These are phyloP conservation scores for Papiliotrema fonsecae DNA, from an alignment of 1,284 basidiomycete species.

Conservation along the genomic window DNA sequence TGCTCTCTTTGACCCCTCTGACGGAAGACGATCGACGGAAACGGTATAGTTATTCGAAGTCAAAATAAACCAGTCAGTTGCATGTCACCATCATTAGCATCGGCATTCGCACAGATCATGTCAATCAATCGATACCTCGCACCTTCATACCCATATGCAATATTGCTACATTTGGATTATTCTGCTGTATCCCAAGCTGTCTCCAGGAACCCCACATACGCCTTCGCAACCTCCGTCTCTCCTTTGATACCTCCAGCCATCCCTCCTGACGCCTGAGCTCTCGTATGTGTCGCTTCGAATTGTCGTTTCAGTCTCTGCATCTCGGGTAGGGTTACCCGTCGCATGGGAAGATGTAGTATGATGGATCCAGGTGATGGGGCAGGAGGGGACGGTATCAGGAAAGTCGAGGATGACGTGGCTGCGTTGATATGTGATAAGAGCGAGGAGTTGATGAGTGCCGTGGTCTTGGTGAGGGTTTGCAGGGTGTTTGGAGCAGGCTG, in stretches of 20 bases:
- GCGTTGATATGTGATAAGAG: slow-evolving; percentile 59
- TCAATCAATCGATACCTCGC: no score
- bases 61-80: no score
- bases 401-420: slow-evolving; percentile 50
- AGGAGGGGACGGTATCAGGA: slow-evolving; percentile 56
- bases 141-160: no score
- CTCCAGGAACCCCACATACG: slow-evolving; percentile 75
- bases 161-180: no score
- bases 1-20: neutral
- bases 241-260: slow-evolving; percentile 75
- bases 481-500: slow-evolving; percentile 78
- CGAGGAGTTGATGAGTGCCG: slow-evolving; percentile 61
- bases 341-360: slow-evolving; percentile 59
- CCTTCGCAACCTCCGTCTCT: slow-evolving; percentile 64
- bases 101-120: no score
- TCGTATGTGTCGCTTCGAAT: slow-evolving; percentile 70
- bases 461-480: slow-evolving; percentile 68
- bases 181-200: slow-evolving; percentile 50
- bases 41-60: no score
- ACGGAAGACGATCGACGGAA: neutral
- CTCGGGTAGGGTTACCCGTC: slow-evolving; percentile 71
- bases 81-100: no score
- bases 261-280: slow-evolving; percentile 77
- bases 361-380: slow-evolving; percentile 14
- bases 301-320: slow-evolving; percentile 81